Evolutionary conservation across 768 basidiomycete species (phyloP), one percentile per base, ranked within the genome.

Genomic region (Russula compacta): DNA sequence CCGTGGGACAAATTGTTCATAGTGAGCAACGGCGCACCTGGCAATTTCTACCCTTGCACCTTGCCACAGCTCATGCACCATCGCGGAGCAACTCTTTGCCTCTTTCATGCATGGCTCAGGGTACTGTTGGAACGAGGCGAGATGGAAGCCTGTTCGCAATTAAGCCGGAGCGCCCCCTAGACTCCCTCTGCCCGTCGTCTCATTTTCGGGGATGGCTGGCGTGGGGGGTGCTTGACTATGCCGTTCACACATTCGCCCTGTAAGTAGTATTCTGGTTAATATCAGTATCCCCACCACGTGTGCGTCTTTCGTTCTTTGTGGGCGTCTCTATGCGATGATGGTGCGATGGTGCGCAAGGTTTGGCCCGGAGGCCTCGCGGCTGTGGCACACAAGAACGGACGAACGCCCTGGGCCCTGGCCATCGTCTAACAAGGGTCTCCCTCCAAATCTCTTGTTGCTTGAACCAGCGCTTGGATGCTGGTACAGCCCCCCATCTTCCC

Each of bases 181-280:
- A 74, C 73, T 67, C 67, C 15, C 40, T 61, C 70, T 72, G 65
- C 64, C 70, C 70, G 70, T 72, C 75, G 69, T 68, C 67, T 58
- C 70, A 71, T 72, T 72, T 42, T 35, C 7, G 32, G 21, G 40
- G 43, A 51, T 73, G 76, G 76, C 73, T 63, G 73, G 76, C 76
- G 76, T 71, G 73, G 77, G 74, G 77, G 74, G 74, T 76, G 83
- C 84, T 87, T 84, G 86, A 87, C 86, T 87, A 84, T 86, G 86
- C 67, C 67, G 79, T 77, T 81, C 84, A 70, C 67, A 87, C 83
- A 56, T 56, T 62, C 46, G 60, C 17, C 29, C 38, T 63, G 61
- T 58, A 54, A 63, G 61, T 58, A 58, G 35, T 7, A n/a, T 38
- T 43, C 14, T 33, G n/a, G 12, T 6, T 6, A 50, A 49, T 36